A percentile compares a stretch with the other conserved stretches of the same genome.
phyloP scores from a whole-genome alignment of 192 early-diverging fungal species.

The Anaeromyces robustus region DNA sequence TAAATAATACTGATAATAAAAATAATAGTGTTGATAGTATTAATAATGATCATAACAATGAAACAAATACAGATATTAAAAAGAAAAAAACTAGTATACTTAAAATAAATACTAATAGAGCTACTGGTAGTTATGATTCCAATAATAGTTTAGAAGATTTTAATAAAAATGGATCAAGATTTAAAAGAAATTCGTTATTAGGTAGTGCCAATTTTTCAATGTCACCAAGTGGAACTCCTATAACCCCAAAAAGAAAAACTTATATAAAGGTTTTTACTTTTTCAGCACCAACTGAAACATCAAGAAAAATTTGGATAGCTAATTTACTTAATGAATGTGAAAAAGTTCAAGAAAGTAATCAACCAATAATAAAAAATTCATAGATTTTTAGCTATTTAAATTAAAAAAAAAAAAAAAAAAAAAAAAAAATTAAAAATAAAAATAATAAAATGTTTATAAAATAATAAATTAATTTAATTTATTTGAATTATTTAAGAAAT shows the following conservation, averaged over 20 bases:
- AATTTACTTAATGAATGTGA: not conserved
- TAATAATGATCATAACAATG: not conserved
- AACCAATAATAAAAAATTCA: not conserved
- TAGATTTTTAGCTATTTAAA: not conserved
- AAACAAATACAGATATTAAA: not conserved
- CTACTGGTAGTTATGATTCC: not conserved
- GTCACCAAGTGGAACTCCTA: not conserved
- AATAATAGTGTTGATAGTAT: not conserved
- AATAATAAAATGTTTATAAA: too few species aligned
- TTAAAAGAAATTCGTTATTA: not conserved
- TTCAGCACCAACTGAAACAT: not conserved
- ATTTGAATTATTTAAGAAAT: too few species aligned
- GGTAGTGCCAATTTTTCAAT: not conserved
- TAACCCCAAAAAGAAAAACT: not conserved
- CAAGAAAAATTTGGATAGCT: not conserved
- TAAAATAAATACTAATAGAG: not conserved
- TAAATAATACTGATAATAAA: not conserved
- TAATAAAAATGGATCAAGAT: not conserved
- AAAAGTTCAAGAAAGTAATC: slow-evolving; percentile 37
- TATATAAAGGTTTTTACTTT: not conserved
- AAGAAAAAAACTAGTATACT: not conserved
- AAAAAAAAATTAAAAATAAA: too few species aligned
- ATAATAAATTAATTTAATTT: too few species aligned
- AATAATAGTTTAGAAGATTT: not conserved
- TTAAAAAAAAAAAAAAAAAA: too few species aligned